A percentile compares a stretch with the other conserved stretches of the same genome.
phyloP scores from a whole-genome alignment of 148 eudicot species.

The Dysphania ambrosioides region DNA sequence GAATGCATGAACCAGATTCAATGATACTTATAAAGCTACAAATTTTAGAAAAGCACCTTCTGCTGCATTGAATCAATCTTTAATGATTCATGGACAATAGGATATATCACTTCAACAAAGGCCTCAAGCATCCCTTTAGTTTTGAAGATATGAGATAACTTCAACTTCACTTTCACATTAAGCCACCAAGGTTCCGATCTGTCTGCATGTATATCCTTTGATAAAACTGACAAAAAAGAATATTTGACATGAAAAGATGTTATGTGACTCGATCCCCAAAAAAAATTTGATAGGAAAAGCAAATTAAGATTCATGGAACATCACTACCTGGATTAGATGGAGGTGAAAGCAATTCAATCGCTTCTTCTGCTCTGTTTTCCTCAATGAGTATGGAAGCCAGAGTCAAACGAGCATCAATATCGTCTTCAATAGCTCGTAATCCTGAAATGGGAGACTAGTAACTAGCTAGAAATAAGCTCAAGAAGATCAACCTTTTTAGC shows the following conservation, averaged over 20 bases:
- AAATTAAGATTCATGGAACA: neutral
- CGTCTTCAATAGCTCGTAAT: constrained; percentile 48
- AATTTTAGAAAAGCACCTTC: constrained; percentile 44
- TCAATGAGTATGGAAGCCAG: constrained; percentile 70
- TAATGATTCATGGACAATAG: constrained; percentile 65
- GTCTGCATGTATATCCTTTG: constrained; percentile 30
- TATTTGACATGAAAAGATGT: constrained; percentile 10
- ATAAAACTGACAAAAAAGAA: constrained; percentile 30
- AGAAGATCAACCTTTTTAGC: neutral
- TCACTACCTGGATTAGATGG: constrained; percentile 52
- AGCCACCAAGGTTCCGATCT: constrained; percentile 65
- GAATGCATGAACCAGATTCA: neutral
- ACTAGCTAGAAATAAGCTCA: constrained; percentile 16
- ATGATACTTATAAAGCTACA: neutral
- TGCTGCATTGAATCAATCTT: constrained; percentile 47
- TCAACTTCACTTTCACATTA: constrained; percentile 69
- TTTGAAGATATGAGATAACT: constrained; percentile 62
- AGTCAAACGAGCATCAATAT: constrained; percentile 65
- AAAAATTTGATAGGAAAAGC: constrained; percentile 1
- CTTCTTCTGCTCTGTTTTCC: constrained; percentile 73
- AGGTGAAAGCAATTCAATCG: constrained; percentile 71
- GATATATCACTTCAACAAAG: constrained; percentile 63
- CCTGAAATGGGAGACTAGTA: constrained; percentile 45
- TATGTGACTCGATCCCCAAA: constrained; percentile 8
- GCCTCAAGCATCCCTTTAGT: constrained; percentile 59